Conservation (phyloP, 2,329 filamentous ascomycete species). For the Conoideocrella luteorostrata region DNA sequence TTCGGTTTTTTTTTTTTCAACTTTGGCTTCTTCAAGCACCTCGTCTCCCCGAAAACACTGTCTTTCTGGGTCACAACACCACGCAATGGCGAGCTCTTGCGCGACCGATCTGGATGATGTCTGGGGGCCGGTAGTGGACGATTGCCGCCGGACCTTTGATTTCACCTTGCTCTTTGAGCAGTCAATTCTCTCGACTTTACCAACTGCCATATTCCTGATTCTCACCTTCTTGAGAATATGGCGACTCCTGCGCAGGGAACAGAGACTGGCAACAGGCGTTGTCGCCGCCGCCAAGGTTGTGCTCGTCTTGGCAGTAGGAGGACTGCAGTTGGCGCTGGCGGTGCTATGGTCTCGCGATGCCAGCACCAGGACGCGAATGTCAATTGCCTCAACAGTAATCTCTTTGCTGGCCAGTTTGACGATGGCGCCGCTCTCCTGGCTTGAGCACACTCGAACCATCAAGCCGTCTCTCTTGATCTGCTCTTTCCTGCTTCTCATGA, state of each 20-base stretch:
- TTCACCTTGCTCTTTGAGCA: slow-evolving; percentile 26
- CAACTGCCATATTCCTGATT: slow-evolving; percentile 18
- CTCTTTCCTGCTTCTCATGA: slow-evolving; percentile 24
- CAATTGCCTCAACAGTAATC: slow-evolving; percentile 22
- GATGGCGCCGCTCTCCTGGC: slow-evolving; percentile 23
- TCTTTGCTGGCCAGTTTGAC: slow-evolving; percentile 19
- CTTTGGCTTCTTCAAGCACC: too few species aligned
- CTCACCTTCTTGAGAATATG: slow-evolving; percentile 15
- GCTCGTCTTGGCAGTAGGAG: slow-evolving; percentile 14
- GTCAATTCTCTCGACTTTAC: slow-evolving; percentile 22
- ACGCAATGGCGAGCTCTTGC: too few species aligned
- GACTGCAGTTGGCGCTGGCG: slow-evolving; percentile 19
- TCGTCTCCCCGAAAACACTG: too few species aligned
- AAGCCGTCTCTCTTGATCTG: slow-evolving; percentile 26
- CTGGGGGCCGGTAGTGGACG: too few species aligned
- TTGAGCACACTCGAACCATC: slow-evolving; percentile 25
- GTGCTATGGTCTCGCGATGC: slow-evolving; percentile 20
- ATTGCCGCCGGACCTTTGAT: too few species aligned
- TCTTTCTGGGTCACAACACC: too few species aligned
- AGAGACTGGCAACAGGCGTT: too few species aligned
- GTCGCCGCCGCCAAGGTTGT: slow-evolving; percentile 1
- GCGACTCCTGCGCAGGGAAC: slow-evolving; percentile 10
- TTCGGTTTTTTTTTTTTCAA: too few species aligned
- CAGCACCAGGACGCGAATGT: slow-evolving; percentile 17
- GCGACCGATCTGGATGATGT: too few species aligned